Evolutionary conservation across 148 eudicot genomes (phyloP).

Genomic region (Dianthus caryophyllus): DNA sequence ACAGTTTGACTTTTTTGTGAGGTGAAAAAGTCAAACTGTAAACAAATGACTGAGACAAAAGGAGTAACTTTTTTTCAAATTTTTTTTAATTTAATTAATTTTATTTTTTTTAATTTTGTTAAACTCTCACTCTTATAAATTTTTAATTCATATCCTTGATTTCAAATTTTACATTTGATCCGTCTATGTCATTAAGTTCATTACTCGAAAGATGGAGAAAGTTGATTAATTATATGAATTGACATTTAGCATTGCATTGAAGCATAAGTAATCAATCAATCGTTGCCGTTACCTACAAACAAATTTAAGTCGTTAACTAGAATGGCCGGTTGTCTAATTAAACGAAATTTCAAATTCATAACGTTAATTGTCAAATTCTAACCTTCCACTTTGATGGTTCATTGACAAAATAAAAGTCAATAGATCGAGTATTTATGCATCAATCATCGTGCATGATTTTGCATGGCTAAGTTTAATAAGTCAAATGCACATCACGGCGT

Average conservation of each 20-base stretch:
- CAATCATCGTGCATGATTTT: background rate
- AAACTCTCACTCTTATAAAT: too few relatives aligned
- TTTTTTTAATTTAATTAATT: too few relatives aligned
- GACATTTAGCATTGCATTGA: slow-evolving; percentile 1
- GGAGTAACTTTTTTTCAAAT: too few relatives aligned
- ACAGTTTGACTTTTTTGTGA: too few relatives aligned
- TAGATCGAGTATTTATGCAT: background rate
- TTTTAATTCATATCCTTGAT: too few relatives aligned
- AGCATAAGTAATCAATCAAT: slow-evolving; percentile 1
- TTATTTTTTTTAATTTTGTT: too few relatives aligned
- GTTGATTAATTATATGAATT: too few relatives aligned
- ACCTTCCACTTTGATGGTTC: background rate
- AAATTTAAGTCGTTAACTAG: background rate
- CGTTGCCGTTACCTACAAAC: background rate
- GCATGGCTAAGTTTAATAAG: background rate
- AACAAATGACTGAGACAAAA: too few relatives aligned
- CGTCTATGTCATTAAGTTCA: too few relatives aligned
- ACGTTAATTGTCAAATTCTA: slow-evolving; percentile 9
- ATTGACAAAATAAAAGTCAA: background rate
- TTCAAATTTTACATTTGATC: too few relatives aligned
- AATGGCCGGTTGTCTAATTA: background rate
- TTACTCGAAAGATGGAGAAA: too few relatives aligned
- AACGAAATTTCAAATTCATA: background rate
- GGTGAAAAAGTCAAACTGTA: too few relatives aligned
- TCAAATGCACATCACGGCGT: background rate